A percentile compares a stretch with the other conserved stretches of the same genome.
Evolutionary conservation across 306 rosid genomes (phyloP).

Genomic region (Sesbania bispinosa): DNA sequence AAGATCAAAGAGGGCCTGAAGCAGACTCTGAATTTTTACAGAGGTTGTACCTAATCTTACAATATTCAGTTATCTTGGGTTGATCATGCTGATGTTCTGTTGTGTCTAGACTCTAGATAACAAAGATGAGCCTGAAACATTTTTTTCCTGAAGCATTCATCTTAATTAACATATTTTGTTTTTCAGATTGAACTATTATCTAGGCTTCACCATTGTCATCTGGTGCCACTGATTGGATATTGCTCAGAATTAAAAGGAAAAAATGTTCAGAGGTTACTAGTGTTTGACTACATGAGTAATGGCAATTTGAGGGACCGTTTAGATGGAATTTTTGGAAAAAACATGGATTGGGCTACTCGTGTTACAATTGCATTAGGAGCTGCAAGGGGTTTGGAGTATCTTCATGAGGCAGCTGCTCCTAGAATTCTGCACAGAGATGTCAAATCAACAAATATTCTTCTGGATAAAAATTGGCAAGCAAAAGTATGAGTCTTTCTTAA

Average conservation of each 20-base stretch:
- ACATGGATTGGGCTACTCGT: constrained; percentile 74
- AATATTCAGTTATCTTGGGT: constrained; percentile 11
- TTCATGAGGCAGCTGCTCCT: constrained; percentile 99
- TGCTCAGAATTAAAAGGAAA: constrained; percentile 78
- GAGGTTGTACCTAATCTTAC: constrained; percentile 56
- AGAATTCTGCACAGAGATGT: constrained; percentile 93
- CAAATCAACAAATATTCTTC: constrained; percentile 94
- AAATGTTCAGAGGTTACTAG: constrained; percentile 73
- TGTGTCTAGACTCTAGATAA: not conserved
- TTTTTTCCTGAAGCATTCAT: not conserved
- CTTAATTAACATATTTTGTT: not conserved
- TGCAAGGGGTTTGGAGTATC: constrained; percentile 96
- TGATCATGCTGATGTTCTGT: not conserved
- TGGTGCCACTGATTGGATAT: constrained; percentile 91
- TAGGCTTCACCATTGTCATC: constrained; percentile 88
- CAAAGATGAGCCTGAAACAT: not conserved
- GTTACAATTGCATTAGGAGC: constrained; percentile 92
- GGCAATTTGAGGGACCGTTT: constrained; percentile 89
- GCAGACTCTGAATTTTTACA: constrained; percentile 62
- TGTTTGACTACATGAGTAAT: constrained; percentile 73
- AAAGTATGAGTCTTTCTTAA: constrained; percentile 59
- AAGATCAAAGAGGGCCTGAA: constrained; percentile 64
- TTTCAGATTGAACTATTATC: constrained; percentile 86
- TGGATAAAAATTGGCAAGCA: constrained; percentile 81
- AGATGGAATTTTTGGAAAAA: constrained; percentile 57